Conservation (phyloP, 2,329 filamentous ascomycete species). For the Fusarium sp. region DNA sequence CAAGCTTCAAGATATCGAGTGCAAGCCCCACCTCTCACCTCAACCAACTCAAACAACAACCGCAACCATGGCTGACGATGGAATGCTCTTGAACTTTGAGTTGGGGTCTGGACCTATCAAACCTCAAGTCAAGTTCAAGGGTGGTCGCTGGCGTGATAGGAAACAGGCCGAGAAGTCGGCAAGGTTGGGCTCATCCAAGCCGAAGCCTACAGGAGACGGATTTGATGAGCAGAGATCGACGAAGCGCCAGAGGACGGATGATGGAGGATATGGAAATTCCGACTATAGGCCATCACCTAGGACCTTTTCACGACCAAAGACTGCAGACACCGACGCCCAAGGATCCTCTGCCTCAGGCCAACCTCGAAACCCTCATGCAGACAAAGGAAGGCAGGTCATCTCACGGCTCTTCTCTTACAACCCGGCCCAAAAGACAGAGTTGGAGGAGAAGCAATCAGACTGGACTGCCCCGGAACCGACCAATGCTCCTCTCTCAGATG, state of each 20-base stretch:
- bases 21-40: slow-evolving; percentile 36
- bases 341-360: slow-evolving; percentile 20
- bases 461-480: slow-evolving; percentile 74
- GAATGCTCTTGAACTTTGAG: slow-evolving; percentile 92
- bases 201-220: slow-evolving; percentile 36
- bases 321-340: slow-evolving; percentile 28
- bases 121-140: slow-evolving; percentile 73
- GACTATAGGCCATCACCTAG: slow-evolving; percentile 29
- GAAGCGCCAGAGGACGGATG: slow-evolving; percentile 56
- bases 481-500: slow-evolving; percentile 86
- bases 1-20: slow-evolving; percentile 12
- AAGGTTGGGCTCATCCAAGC: slow-evolving; percentile 37
- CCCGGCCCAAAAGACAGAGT: slow-evolving; percentile 71
- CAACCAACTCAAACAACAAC: slow-evolving; percentile 28
- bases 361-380: slow-evolving; percentile 36
- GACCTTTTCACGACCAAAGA: slow-evolving; percentile 21
- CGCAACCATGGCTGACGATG: slow-evolving; percentile 83
- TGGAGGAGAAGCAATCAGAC: slow-evolving; percentile 58
- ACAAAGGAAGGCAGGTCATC: slow-evolving; percentile 67
- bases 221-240: slow-evolving; percentile 48
- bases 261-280: slow-evolving; percentile 20
- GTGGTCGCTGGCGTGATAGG: slow-evolving; percentile 92
- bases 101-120: slow-evolving; percentile 72
- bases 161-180: slow-evolving; percentile 66
- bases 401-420: slow-evolving; percentile 95